These are phyloP conservation scores for Rhodotorula taiwanensis DNA, from an alignment of 768 basidiomycete genomes.

Conservation along the genomic window DNA sequence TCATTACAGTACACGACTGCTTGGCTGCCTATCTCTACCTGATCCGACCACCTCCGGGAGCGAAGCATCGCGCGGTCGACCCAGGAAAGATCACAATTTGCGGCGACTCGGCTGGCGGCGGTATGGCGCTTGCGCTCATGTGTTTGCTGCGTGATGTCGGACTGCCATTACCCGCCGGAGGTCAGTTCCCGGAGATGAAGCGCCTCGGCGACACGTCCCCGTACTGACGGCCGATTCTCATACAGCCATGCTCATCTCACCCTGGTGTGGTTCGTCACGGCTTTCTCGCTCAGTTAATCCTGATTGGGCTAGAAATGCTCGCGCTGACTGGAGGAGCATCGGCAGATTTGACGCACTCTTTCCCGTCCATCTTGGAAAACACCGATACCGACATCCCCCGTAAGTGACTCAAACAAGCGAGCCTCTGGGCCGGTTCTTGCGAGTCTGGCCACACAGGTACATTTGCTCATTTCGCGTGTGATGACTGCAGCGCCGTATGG, in stretches of 20 bases:
- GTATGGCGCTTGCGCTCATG: slow-evolving; percentile 70
- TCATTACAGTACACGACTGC: slow-evolving; percentile 61
- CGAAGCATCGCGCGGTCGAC: slow-evolving; percentile 68
- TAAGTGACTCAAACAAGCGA: slow-evolving; percentile 3
- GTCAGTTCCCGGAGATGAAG: no score
- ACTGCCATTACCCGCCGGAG: slow-evolving; percentile 73
- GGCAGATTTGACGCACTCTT: slow-evolving; percentile 84
- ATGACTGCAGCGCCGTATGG: slow-evolving; percentile 44
- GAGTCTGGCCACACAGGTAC: no score
- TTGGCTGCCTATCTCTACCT: slow-evolving; percentile 85
- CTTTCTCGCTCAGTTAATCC: no score
- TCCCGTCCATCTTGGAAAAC: slow-evolving; percentile 78
- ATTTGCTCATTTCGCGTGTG: no score
- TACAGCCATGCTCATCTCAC: slow-evolving; percentile 73
- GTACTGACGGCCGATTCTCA: background rate
- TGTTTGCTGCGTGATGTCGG: slow-evolving; percentile 75
- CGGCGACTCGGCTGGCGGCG: slow-evolving; percentile 92
- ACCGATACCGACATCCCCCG: slow-evolving; percentile 59
- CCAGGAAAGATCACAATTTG: slow-evolving; percentile 76
- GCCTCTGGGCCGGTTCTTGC: no score
- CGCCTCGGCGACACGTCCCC: no score
- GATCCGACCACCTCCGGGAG: slow-evolving; percentile 72
- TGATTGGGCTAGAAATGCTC: no score
- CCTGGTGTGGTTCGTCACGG: slow-evolving; percentile 58
- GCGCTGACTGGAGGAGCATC: no score